A percentile compares a stretch with the other conserved stretches of the same genome.
These are phyloP conservation scores for Backusella tuberculispora DNA, from an alignment of 192 early-diverging fungal genomes.

Conservation along the genomic window DNA sequence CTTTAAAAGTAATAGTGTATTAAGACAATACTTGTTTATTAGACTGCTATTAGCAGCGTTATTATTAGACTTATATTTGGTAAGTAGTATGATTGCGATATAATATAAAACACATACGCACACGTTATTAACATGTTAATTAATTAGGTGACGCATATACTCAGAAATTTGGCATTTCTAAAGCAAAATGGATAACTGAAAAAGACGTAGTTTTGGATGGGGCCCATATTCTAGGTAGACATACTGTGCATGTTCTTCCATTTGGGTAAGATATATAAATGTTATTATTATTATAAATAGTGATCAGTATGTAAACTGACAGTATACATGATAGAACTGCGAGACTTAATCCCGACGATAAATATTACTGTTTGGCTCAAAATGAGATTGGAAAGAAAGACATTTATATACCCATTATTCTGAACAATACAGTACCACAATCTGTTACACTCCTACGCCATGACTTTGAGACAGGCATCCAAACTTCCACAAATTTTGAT, in stretches of 20 bases:
- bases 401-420: constrained; percentile 41
- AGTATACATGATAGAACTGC: constrained; percentile 43
- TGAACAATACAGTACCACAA: constrained; percentile 46
- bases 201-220: constrained; percentile 40
- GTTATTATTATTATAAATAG: neutral
- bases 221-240: constrained; percentile 47
- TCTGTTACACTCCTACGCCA: constrained; percentile 30
- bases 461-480: constrained; percentile 38
- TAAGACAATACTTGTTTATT: neutral
- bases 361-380: constrained; percentile 48
- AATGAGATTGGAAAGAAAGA: constrained; percentile 35
- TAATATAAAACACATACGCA: too few species aligned
- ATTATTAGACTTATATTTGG: neutral
- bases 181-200: constrained; percentile 32
- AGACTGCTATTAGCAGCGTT: neutral
- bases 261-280: constrained; percentile 33
- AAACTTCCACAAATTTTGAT: constrained; percentile 19
- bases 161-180: constrained; percentile 35
- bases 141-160: constrained; percentile 26
- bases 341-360: constrained; percentile 49
- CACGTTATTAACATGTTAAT: neutral
- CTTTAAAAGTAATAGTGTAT: neutral
- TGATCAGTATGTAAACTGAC: neutral
- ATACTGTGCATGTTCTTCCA: constrained; percentile 50
- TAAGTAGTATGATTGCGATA: neutral